These are phyloP conservation scores for Termitomyces sp. DNA, from an alignment of 768 basidiomycete genomes.

Conservation along the genomic window DNA sequence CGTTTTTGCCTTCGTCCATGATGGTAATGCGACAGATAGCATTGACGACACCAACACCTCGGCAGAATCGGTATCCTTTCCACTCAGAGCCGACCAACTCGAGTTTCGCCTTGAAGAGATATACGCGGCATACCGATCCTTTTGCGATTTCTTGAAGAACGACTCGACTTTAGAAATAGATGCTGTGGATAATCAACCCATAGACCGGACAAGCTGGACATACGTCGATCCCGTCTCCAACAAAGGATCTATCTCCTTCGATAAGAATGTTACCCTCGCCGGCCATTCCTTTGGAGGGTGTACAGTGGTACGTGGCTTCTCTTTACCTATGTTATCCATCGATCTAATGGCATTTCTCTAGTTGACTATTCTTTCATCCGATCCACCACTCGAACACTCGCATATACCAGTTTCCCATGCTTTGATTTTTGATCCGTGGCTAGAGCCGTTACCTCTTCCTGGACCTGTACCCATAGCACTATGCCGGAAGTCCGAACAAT, in stretches of 20 bases:
- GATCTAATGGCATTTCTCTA: slow-evolving; percentile 20
- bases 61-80: slow-evolving; percentile 24
- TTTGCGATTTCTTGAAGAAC: slow-evolving; percentile 44
- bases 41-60: slow-evolving; percentile 21
- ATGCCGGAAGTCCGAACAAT: slow-evolving; percentile 1
- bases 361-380: slow-evolving; percentile 52
- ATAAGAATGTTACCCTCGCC: slow-evolving; percentile 30
- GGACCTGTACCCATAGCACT: slow-evolving; percentile 34
- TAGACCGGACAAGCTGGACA: slow-evolving; percentile 38
- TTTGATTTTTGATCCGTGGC: slow-evolving; percentile 78
- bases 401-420: slow-evolving; percentile 51
- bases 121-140: slow-evolving; percentile 53
- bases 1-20: background rate
- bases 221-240: slow-evolving; percentile 13
- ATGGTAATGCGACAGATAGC: slow-evolving; percentile 12
- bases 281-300: slow-evolving; percentile 47
- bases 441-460: slow-evolving; percentile 65
- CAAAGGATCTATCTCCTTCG: slow-evolving; percentile 23
- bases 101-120: slow-evolving; percentile 65
- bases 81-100: slow-evolving; percentile 66
- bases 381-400: slow-evolving; percentile 32
- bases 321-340: background rate
- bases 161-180: slow-evolving; percentile 27
- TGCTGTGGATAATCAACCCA: slow-evolving; percentile 27
- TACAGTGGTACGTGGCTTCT: slow-evolving; percentile 29